Percentiles rank a stretch among this genome's conserved stretches.
These are phyloP conservation scores for Aquanectria penicillioides DNA, from an alignment of 2,329 filamentous ascomycete genomes.

Conservation along the genomic window DNA sequence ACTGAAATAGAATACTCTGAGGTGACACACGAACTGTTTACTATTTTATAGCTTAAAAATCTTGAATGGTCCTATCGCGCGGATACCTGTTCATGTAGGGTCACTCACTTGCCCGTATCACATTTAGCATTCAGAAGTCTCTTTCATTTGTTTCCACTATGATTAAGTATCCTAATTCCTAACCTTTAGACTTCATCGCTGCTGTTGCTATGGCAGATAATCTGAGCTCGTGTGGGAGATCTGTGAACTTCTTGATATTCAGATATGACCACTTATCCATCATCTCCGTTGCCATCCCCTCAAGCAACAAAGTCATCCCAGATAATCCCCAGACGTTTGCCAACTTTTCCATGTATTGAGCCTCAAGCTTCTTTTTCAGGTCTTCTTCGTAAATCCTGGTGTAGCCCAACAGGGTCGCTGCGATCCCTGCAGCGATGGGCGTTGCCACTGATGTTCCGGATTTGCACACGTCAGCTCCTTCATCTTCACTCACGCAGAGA, in stretches of 20 bases:
- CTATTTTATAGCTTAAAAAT: too few relatives aligned
- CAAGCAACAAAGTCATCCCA: not conserved
- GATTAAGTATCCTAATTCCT: too few relatives aligned
- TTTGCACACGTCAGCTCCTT: not conserved
- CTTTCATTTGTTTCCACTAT: too few relatives aligned
- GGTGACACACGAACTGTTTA: too few relatives aligned
- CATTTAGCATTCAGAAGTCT: too few relatives aligned
- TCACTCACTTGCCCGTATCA: too few relatives aligned
- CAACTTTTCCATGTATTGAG: not conserved
- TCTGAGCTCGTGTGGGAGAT: not conserved
- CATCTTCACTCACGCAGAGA: not conserved
- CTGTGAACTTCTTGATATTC: not conserved
- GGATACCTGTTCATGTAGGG: too few relatives aligned
- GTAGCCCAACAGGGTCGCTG: constrained; percentile 4
- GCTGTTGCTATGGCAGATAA: not conserved
- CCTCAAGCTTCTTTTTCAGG: not conserved
- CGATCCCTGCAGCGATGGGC: constrained; percentile 12
- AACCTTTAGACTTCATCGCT: not conserved
- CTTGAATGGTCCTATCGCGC: too few relatives aligned
- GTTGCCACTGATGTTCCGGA: constrained; percentile 10
- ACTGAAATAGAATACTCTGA: too few relatives aligned
- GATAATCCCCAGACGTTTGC: not conserved
- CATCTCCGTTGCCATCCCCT: constrained; percentile 1
- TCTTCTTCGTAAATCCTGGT: not conserved
- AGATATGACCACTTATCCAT: constrained; percentile 5